phyloP scores from a whole-genome alignment of 768 basidiomycete genomes.

The Leccinum broughii region DNA sequence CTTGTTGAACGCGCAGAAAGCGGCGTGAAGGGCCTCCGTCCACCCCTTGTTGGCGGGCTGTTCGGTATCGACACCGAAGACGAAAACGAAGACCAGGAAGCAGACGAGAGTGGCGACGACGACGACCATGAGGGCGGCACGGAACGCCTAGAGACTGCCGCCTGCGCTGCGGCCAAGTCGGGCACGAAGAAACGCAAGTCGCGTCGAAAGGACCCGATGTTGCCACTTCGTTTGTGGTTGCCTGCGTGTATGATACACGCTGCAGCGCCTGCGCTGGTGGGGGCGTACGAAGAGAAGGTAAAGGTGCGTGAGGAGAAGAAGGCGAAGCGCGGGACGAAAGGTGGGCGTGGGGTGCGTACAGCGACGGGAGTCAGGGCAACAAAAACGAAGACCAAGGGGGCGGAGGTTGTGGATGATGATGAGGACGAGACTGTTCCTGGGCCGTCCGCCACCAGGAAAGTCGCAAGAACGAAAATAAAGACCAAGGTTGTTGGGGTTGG shows the following conservation, averaged over 20 bases:
- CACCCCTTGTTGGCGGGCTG: constrained; percentile 38
- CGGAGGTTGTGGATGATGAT: neutral
- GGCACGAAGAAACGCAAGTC: constrained; percentile 25
- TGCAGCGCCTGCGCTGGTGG: constrained; percentile 65
- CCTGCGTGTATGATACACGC: constrained; percentile 74
- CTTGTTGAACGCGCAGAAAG: constrained; percentile 65
- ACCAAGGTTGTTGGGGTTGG: constrained; percentile 7
- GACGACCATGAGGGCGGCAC: constrained; percentile 16
- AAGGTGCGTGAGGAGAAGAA: constrained; percentile 49
- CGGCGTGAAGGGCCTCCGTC: constrained; percentile 65
- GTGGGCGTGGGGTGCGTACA: constrained; percentile 4
- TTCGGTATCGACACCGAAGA: constrained; percentile 46
- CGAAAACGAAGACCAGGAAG: constrained; percentile 46
- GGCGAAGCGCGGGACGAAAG: constrained; percentile 26
- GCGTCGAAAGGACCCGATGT: constrained; percentile 42
- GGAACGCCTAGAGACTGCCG: constrained; percentile 30
- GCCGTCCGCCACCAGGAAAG: constrained; percentile 7
- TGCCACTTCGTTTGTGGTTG: constrained; percentile 72
- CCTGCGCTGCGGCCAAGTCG: constrained; percentile 20
- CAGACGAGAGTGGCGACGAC: constrained; percentile 45
- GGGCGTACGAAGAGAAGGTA: constrained; percentile 60
- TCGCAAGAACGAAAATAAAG: constrained; percentile 7
- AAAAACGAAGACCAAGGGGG: neutral
- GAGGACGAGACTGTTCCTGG: neutral
- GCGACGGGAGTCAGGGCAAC: neutral